Conservation (phyloP, 2,329 filamentous ascomycete species). For the Cladobotryum protrusum region DNA sequence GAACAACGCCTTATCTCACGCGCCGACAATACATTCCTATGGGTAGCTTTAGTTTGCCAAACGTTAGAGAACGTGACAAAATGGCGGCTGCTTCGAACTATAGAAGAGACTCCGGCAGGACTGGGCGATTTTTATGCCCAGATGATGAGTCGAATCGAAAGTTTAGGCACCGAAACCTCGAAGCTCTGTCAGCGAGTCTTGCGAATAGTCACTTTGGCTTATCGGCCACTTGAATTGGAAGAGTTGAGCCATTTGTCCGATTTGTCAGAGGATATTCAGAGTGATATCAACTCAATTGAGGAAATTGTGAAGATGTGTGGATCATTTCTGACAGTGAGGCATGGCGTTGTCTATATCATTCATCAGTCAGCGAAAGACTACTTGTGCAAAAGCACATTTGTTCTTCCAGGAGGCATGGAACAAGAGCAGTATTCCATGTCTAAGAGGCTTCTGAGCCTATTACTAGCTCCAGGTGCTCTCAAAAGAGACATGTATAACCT, state of each 20-base stretch:
- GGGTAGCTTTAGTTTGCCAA: slow-evolving; percentile 18
- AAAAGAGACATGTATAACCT: slow-evolving; percentile 23
- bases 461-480: neutral
- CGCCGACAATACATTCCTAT: slow-evolving; percentile 29
- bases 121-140: slow-evolving; percentile 30
- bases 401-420: slow-evolving; percentile 24
- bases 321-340: slow-evolving; percentile 32
- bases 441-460: slow-evolving; percentile 9
- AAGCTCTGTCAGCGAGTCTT: slow-evolving; percentile 30
- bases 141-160: slow-evolving; percentile 30
- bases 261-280: slow-evolving; percentile 10
- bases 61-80: slow-evolving; percentile 9
- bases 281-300: slow-evolving; percentile 7
- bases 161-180: slow-evolving; percentile 17
- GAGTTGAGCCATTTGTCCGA: slow-evolving; percentile 26
- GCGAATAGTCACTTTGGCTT: slow-evolving; percentile 20
- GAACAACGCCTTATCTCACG: slow-evolving; percentile 20
- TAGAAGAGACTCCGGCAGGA: slow-evolving; percentile 25
- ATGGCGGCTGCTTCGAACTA: slow-evolving; percentile 11
- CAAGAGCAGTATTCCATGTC: neutral
- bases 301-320: slow-evolving; percentile 29
- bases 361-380: slow-evolving; percentile 41
- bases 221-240: slow-evolving; percentile 29
- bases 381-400: slow-evolving; percentile 20
- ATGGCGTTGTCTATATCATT: slow-evolving; percentile 28